phyloP scores from a whole-genome alignment of 495 filamentous ascomycete species.

The Parmelia sp. region DNA sequence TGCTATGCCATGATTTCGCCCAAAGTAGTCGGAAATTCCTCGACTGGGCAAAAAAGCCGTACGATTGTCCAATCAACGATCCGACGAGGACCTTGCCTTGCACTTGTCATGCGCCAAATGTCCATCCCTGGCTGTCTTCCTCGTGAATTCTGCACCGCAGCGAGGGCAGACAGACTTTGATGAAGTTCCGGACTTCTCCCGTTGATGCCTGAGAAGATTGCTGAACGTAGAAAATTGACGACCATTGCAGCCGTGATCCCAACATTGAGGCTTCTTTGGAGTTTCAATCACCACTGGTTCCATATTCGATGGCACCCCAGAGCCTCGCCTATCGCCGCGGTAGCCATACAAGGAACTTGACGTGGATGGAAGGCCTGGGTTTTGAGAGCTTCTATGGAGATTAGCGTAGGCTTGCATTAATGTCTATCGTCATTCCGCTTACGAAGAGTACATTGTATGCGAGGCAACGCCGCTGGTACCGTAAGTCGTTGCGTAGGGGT shows the following conservation, averaged over 20 bases:
- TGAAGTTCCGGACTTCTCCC: constrained; percentile 88
- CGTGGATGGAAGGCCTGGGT: constrained; percentile 8
- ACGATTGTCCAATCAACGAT: not conserved
- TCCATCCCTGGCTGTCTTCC: constrained; percentile 84
- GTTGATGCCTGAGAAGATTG: constrained; percentile 84
- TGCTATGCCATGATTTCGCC: constrained; percentile 19
- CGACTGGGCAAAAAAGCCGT: not conserved
- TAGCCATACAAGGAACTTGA: constrained; percentile 1
- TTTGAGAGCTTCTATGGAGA: constrained; percentile 2
- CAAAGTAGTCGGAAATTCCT: constrained; percentile 7
- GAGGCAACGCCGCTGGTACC: constrained; percentile 10
- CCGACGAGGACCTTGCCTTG: constrained; percentile 41
- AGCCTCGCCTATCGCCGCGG: constrained; percentile 13
- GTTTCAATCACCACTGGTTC: constrained; percentile 52
- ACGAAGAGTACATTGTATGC: constrained; percentile 20
- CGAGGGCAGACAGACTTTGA: constrained; percentile 79
- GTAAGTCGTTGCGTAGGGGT: constrained; percentile 17
- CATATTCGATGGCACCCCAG: constrained; percentile 17
- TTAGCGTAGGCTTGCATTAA: constrained; percentile 7
- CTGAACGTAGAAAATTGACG: constrained; percentile 93
- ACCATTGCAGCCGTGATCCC: constrained; percentile 93
- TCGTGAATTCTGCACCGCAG: constrained; percentile 85
- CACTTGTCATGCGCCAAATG: constrained; percentile 87
- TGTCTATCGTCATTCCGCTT: constrained; percentile 1
- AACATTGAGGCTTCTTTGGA: constrained; percentile 85